Evolutionary conservation across 805 yeast species (phyloP), one percentile per base, ranked within the genome.

Genomic region (Sugiyamaella smithiae): DNA sequence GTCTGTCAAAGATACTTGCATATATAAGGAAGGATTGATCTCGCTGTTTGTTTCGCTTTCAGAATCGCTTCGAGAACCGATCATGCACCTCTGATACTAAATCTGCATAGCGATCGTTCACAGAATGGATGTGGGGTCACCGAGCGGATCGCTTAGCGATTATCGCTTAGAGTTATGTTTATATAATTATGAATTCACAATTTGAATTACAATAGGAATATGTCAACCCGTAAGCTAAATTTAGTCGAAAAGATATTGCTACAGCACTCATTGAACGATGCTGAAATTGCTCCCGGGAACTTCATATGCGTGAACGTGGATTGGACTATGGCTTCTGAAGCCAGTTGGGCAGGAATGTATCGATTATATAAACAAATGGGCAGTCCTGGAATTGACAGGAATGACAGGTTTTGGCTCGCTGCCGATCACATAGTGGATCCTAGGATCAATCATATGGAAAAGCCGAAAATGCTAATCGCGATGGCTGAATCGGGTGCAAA

Each of bases 341-440:
- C 45, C 26, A 41, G 48, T 19, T 50, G 47, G 50, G 43, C 40
- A 17, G 53, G 51, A 8, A 43, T 50, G 40, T 46, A 47, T 20
- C 31, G 43, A 5, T 22, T 29, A n/a, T 47, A 50, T 28, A 41
- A 40, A n/a, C 31, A 40, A 23, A 41, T 50, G 51, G 53, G 53
- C 25, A 46, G 36, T 5, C 51, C 53, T 9, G 53, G 53, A 22
- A 31, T 50, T 12, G 26, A 31, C 40, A 20, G 46, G 16, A 46
- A 46, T n/a, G 53, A 50, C 31, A 26, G 53, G 28, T 9, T 50
- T n/a, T 50, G 53, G 53, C 51, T 50, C 8, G 53, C 53, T 4
- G 53, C 53, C 4, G 53, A 50, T 40, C 53, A 50, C 35, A 50
- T 50, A 24, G 53, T 50, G 33, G 53, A 50, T 25, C 53, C 53